Evolutionary conservation across 192 early-diverging fungal genomes (phyloP).

Genomic region (Coemansia asiatica): DNA sequence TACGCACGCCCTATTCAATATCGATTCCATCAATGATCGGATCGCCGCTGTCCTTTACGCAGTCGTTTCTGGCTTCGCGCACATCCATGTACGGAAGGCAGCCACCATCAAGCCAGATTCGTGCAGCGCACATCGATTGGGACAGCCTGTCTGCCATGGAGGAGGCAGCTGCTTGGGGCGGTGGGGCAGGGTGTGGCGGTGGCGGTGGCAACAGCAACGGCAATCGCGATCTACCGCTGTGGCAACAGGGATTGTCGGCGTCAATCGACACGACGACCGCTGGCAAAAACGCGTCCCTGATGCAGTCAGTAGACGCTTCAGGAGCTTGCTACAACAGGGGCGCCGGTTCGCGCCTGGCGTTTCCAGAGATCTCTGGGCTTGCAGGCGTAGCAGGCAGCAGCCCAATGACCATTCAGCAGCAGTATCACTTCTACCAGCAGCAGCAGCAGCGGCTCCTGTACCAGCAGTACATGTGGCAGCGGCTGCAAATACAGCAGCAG

Average conservation of each 20-base stretch:
- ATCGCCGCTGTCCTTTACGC: slow-evolving; percentile 51
- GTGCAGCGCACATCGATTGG: slow-evolving; percentile 54
- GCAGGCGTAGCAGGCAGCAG: not conserved
- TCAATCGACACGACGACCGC: slow-evolving; percentile 20
- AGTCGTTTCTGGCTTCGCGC: slow-evolving; percentile 50
- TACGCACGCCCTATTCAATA: slow-evolving; percentile 45
- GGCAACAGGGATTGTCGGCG: slow-evolving; percentile 29
- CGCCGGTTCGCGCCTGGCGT: not conserved
- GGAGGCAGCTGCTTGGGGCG: slow-evolving; percentile 14
- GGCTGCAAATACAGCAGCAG: slow-evolving; percentile 16
- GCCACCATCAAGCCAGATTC: slow-evolving; percentile 54
- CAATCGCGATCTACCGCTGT: slow-evolving; percentile 30
- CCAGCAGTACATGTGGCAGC: slow-evolving; percentile 13
- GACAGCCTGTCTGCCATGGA: slow-evolving; percentile 52
- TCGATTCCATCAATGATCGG: slow-evolving; percentile 52
- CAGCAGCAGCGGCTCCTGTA: slow-evolving; percentile 10
- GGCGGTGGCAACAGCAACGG: slow-evolving; percentile 7
- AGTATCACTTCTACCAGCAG: slow-evolving; percentile 10
- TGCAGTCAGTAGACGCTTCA: not conserved
- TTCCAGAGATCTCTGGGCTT: not conserved
- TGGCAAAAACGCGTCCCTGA: not conserved
- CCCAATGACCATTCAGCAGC: slow-evolving; percentile 19
- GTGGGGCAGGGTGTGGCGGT: not conserved
- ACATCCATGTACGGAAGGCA: slow-evolving; percentile 51
- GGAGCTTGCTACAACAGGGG: not conserved